A percentile compares a stretch with the other conserved stretches of the same genome.
Conservation (phyloP, 192 early-diverging fungal species). For the Pilaira anomala region DNA sequence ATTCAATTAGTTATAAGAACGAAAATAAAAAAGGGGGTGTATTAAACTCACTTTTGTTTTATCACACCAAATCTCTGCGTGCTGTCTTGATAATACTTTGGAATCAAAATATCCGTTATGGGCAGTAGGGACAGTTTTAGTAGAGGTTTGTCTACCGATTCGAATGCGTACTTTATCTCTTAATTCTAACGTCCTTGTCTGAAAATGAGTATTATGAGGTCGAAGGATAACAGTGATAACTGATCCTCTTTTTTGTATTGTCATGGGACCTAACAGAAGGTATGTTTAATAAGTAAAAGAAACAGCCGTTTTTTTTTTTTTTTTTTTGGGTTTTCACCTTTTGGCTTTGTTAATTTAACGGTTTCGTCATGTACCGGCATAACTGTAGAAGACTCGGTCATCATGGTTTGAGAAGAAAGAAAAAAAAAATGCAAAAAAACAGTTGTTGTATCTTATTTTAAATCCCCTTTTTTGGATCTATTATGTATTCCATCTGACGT, state of each 20-base stretch:
- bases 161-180: conserved; percentile 47
- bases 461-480: not conserved
- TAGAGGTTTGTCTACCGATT: conserved; percentile 68
- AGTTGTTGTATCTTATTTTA: not conserved
- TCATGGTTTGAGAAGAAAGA: not conserved
- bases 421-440: not conserved
- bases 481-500: not conserved
- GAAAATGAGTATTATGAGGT: conserved; percentile 48
- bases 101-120: conserved; percentile 81
- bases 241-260: not conserved
- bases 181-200: conserved; percentile 52
- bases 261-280: not conserved
- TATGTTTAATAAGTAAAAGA: not conserved
- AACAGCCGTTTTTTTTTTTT: not conserved
- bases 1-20: not conserved
- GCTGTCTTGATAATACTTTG: conserved; percentile 73
- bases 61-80: conserved; percentile 72
- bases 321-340: not conserved
- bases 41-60: conserved; percentile 49
- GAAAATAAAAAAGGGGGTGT: not conserved
- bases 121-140: conserved; percentile 57
- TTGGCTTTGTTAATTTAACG: conserved; percentile 5
- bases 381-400: conserved; percentile 12
- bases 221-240: conserved; percentile 39
- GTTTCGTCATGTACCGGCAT: conserved; percentile 7